Percentiles rank a stretch among this genome's conserved stretches.
These are phyloP conservation scores for Fusarium floridanum DNA, from an alignment of 2,329 filamentous ascomycete species.

Conservation along the genomic window DNA sequence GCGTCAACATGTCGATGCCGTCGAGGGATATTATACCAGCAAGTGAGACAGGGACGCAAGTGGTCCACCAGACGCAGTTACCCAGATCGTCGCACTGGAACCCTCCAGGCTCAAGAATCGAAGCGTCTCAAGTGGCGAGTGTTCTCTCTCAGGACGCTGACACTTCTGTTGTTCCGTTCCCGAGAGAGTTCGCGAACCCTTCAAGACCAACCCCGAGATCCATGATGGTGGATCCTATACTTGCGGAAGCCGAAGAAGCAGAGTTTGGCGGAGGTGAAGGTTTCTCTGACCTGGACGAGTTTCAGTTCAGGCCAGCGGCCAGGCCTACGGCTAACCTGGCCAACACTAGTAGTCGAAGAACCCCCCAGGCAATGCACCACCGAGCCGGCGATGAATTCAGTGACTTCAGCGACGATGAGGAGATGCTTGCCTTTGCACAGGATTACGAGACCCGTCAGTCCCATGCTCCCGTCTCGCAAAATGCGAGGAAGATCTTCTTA, in stretches of 20 bases:
- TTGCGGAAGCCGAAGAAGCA: conserved; percentile 33
- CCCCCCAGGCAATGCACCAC: conserved; percentile 32
- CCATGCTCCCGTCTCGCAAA: conserved; percentile 36
- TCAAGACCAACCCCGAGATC: conserved; percentile 17
- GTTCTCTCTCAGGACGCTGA: conserved; percentile 44
- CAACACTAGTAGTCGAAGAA: conserved; percentile 26
- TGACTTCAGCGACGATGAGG: conserved; percentile 64
- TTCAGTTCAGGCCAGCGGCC: conserved; percentile 35
- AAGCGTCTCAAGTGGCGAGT: conserved; percentile 35
- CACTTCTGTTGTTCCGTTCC: conserved; percentile 41
- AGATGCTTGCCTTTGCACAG: conserved; percentile 66
- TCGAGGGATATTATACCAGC: conserved; percentile 50
- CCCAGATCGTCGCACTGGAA: conserved; percentile 47
- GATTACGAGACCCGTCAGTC: conserved; percentile 61
- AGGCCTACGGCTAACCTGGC: conserved; percentile 17
- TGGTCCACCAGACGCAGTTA: conserved; percentile 66
- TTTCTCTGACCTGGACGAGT: conserved; percentile 50
- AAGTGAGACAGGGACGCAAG: conserved; percentile 57
- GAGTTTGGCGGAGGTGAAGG: conserved; percentile 45
- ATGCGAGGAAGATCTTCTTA: conserved; percentile 56
- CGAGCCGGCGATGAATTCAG: conserved; percentile 55
- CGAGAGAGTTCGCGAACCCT: conserved; percentile 36
- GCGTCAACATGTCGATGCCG: conserved; percentile 50
- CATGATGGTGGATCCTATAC: conserved; percentile 8
- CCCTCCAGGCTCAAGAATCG: conserved; percentile 34